phyloP scores from a whole-genome alignment of 345 rosid species.

The Erodium maritimum region DNA sequence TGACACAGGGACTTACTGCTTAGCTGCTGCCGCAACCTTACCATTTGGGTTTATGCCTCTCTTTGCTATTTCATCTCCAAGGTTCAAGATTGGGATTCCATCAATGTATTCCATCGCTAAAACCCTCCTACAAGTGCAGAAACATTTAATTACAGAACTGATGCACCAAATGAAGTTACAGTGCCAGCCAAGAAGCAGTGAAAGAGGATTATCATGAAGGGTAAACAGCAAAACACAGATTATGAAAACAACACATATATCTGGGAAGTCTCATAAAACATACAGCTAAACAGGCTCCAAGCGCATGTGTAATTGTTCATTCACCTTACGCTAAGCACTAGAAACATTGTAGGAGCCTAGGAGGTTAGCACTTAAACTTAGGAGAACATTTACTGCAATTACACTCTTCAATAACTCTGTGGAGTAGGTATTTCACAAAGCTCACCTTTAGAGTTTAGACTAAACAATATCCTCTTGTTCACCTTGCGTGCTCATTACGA shows the following conservation, averaged over 20 bases:
- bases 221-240: neutral
- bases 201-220: no score
- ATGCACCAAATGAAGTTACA: no score
- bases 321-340: neutral
- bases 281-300: neutral
- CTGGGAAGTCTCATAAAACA: neutral
- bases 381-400: neutral
- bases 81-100: conserved; percentile 81
- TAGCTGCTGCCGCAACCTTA: conserved; percentile 81
- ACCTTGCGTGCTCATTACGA: no score
- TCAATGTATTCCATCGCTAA: conserved; percentile 87
- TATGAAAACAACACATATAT: no score
- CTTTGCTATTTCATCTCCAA: conserved; percentile 78
- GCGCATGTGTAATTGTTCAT: neutral
- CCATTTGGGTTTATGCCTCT: conserved; percentile 84
- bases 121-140: conserved; percentile 43
- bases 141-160: neutral
- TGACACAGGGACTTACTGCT: conserved; percentile 68
- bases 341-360: no score
- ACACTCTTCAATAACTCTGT: neutral
- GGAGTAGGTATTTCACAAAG: no score
- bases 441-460: no score
- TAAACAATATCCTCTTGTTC: no score
- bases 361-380: neutral
- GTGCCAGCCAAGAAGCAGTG: no score